phyloP scores from a whole-genome alignment of 164 flowering plant genomes.

The Macadamia integrifolia region DNA sequence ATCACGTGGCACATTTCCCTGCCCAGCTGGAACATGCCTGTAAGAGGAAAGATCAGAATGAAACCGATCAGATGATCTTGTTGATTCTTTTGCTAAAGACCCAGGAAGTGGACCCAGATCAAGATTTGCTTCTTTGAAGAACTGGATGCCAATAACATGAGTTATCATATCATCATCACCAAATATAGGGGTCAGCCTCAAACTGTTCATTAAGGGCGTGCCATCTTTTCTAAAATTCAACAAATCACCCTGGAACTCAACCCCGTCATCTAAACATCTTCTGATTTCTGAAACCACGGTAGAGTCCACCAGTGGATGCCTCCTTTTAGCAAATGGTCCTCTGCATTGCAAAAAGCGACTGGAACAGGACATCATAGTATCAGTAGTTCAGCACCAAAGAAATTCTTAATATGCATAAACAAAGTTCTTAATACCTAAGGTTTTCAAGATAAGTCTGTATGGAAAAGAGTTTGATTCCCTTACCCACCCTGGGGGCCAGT shows the following conservation, averaged over 20 bases:
- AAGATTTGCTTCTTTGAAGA: slow-evolving; percentile 68
- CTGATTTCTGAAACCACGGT: slow-evolving; percentile 68
- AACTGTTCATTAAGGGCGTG: slow-evolving; percentile 73
- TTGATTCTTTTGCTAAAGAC: slow-evolving; percentile 41
- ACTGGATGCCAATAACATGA: slow-evolving; percentile 85
- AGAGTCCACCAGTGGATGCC: slow-evolving; percentile 85
- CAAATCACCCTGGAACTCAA: slow-evolving; percentile 81
- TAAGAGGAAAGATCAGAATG: slow-evolving; percentile 36
- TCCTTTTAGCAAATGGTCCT: slow-evolving; percentile 92
- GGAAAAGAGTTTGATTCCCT: too few relatives aligned
- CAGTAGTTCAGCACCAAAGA: neutral
- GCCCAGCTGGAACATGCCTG: slow-evolving; percentile 30
- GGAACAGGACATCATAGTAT: slow-evolving; percentile 21
- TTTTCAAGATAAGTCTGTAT: too few relatives aligned
- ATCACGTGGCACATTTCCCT: slow-evolving; percentile 48
- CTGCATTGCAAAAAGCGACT: slow-evolving; percentile 93
- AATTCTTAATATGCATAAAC: neutral
- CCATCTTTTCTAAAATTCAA: slow-evolving; percentile 91
- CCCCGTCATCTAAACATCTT: slow-evolving; percentile 77
- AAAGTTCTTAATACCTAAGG: too few relatives aligned
- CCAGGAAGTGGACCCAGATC: slow-evolving; percentile 76
- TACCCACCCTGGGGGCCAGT: too few relatives aligned
- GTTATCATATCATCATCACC: slow-evolving; percentile 78
- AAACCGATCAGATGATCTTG: slow-evolving; percentile 36
- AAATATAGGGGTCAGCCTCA: slow-evolving; percentile 70